A percentile compares a stretch with the other conserved stretches of the same genome.
Conservation (phyloP, 345 rosid species). For the Arabis hirsuta region DNA sequence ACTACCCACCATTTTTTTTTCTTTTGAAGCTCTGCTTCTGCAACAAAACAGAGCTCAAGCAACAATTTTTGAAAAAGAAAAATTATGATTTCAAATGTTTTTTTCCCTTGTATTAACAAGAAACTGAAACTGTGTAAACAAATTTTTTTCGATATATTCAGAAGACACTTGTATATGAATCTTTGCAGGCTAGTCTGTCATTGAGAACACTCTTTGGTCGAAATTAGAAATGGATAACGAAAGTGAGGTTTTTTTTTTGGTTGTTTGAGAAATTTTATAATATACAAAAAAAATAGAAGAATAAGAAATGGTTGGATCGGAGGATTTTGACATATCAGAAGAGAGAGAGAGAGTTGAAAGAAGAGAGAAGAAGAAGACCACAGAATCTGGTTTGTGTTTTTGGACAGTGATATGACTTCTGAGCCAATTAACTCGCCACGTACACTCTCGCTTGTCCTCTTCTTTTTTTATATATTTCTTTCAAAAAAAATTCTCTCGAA, state of each 20-base stretch:
- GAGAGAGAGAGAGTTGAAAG: background rate
- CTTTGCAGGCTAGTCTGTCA: conserved; percentile 38
- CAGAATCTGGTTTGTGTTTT: conserved; percentile 26
- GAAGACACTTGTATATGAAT: conserved; percentile 30
- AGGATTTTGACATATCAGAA: conserved; percentile 30
- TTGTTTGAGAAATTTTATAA: background rate
- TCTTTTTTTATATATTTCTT: background rate
- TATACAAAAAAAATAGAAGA: background rate
- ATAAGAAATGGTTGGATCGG: conserved; percentile 42
- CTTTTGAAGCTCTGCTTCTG: conserved; percentile 15
- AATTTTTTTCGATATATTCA: no score
- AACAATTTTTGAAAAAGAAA: background rate
- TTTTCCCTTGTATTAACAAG: background rate
- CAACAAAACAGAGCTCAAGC: conserved; percentile 36
- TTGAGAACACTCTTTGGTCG: conserved; percentile 38
- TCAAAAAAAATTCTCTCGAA: background rate
- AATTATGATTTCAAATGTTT: background rate
- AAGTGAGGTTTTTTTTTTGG: conserved; percentile 23
- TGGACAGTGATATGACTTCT: conserved; percentile 35
- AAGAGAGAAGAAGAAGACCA: conserved; percentile 40
- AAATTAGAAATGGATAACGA: conserved; percentile 43
- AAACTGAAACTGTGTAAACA: background rate
- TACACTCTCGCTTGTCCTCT: conserved; percentile 42
- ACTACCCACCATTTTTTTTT: conserved; percentile 34
- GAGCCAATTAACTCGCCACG: conserved; percentile 48